Evolutionary conservation across 305 asterid species (phyloP), one percentile per base, ranked within the genome.

Genomic region (Fraxinus albicans): DNA sequence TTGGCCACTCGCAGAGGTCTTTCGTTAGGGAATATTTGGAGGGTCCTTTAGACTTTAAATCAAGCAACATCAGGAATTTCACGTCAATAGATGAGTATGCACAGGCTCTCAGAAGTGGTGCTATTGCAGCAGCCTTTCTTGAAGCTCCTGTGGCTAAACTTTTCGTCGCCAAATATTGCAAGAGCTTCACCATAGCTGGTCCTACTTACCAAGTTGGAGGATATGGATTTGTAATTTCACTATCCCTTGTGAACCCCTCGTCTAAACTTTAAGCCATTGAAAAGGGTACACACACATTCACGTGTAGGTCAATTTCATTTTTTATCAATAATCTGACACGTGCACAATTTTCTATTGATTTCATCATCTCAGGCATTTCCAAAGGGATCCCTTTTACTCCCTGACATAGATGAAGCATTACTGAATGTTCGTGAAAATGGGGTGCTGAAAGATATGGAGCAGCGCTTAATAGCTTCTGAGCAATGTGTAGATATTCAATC

Each of bases 191-290:
- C 72, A 81, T 47, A 23, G 82, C 87, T 0, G 90, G 90, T 1
- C 91, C 89, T 19, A 77, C 82, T 3, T 86, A 84, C 89, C 86
- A 82, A 55, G 76, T 80, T 78, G 91, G 91, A 79, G 92, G 92
- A 77, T 89, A 79, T 80, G 92, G 90, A 84, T 89, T 67, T 73
- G 92, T 88, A 89, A 60, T 1, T 44, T 63, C 70, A 13, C 35
- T 73, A 23, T 19, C 60, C 73, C 1, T 53, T 53, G 13, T 13
- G 58, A 47, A 12, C n/a, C 15, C n/a, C 19, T 47, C 2, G 58
- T 13, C n/a, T 47, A 47, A 47, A 47, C 55, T 47, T 47, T 13
- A 47, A 3, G 58, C 19, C 58, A 47, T 13, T 47, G 58, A 47
- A 3, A 13, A 13, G 19, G 2, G 0, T 13, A 47, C 19, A 47